Base-by-base conservation (phyloP, 345 rosid genomes). In the Bruguiera parviflora region DNA sequence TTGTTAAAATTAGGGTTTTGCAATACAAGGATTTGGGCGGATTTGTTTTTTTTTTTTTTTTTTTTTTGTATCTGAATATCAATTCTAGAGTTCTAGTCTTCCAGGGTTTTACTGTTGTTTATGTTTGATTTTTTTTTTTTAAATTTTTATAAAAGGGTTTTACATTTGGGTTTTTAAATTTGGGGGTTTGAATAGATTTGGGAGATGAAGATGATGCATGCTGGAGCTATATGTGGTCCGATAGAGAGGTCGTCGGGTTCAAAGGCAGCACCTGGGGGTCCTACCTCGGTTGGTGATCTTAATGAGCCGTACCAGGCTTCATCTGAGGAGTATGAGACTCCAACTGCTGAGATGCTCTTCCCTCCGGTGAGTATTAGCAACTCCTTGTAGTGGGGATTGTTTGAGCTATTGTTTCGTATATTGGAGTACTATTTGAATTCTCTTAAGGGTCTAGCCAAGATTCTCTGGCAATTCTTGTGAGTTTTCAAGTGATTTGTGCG, bases 131-230 rank as follows among this genome's bases (percentile, higher is more conserved):
- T 53, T 49, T 32, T 46, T 58, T 20, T 32, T 6, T 1, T 2
- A 52, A 25, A 3, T 2, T 52, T 13, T 43, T 43, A 13, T 43
- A 15, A 13, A 11, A 43, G 46, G 46, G 16, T 39, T 39, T 11
- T 39, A 2, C 3, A 11, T 39, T 39, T 39, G 10, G 46, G 15
- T 39, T 39, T 39, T 39, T 39, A 39, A 9, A 39, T 11, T 55
- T 55, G 24, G 15, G 59, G 7, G 57, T 55, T 47, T 65, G 68
- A 53, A 33, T 75, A 92, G 99, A 80, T 90, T 64, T 96, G 99
- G 99, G 98, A 90, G 78, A 66, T 79, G 82, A 96, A 96, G 82
- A 89, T 96, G 99, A 87, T 87, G 87, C 94, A 87, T 75, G 98
- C 99, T 20, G 90, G 91, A 56, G 94, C 75, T 61, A 58, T 90